Evolutionary conservation across 768 basidiomycete species (phyloP), one percentile per base, ranked within the genome.

Genomic region (Sporobolomyces roseus): DNA sequence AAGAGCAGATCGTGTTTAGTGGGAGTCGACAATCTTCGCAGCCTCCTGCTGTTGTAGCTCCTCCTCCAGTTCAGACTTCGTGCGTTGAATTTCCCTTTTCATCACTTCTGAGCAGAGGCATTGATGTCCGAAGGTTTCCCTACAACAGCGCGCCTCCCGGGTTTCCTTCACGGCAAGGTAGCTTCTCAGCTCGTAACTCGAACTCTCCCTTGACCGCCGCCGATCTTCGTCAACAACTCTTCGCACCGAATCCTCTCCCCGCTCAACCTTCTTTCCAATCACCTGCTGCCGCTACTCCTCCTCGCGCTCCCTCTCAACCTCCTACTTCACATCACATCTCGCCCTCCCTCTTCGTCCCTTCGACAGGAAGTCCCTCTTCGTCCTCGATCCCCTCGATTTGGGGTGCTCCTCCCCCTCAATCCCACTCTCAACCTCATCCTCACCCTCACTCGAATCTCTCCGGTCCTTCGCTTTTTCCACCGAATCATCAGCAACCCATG

Each of bases 1-100:
- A 91, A 25, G 84, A 89, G 76, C 86, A 92, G 72, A 86, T 97
- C 54, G 88, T 86, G 80, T 83, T 88, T 50, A 36, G 52, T 12
- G 62, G 68, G 6, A 64, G 58, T 36, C 19, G 62, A 23, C 48
- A 60, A 16, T 27, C 45, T 3, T 60, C 58, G 3, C 58, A 46
- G 9, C 27, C n/a, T 30, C n/a, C n/a, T n/a, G n/a, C n/a, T n/a
- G 13, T 23, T 30, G 19, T 53, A 25, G 5, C 52, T 33, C 10
- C 14, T 33, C 32, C 52, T 23, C 35, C 17, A 3, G 54, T 23
- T 36, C 54, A 33, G 17, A 19, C 54, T 23, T 33, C 32, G 54
- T 45, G 27, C 25, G 54, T 25, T n/a, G n/a, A 41, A 13, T 3
- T 13, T 12, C 12, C 16, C 25, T 41, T n/a, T 33, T 27, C 33